phyloP scores from a whole-genome alignment of 805 yeast genomes.

The Yamadazyma sp. region DNA sequence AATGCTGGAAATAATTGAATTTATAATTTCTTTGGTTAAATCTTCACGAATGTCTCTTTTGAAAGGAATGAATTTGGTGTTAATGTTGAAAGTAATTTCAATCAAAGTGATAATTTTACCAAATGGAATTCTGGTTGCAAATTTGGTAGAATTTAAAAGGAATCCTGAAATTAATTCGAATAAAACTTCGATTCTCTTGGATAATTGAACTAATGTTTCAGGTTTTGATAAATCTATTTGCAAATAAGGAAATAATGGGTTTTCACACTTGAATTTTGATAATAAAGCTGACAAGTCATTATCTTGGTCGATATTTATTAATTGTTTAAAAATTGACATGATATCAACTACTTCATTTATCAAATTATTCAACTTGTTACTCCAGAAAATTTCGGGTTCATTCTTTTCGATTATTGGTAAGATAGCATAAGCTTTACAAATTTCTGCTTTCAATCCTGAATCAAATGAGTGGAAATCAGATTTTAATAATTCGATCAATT shows the following conservation, averaged over 20 bases:
- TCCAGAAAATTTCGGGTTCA: slow-evolving; percentile 47
- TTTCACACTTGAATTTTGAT: slow-evolving; percentile 25
- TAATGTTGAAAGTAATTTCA: slow-evolving; percentile 56
- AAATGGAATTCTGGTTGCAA: slow-evolving; percentile 58
- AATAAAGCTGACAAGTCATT: slow-evolving; percentile 40
- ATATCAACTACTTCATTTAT: slow-evolving; percentile 55
- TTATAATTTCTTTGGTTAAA: slow-evolving; percentile 42
- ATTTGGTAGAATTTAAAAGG: slow-evolving; percentile 49
- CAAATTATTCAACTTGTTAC: slow-evolving; percentile 43
- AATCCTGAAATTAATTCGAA: slow-evolving; percentile 38
- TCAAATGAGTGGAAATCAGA: slow-evolving; percentile 27
- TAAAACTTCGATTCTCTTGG: slow-evolving; percentile 49
- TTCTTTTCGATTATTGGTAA: slow-evolving; percentile 56
- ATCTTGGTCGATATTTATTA: slow-evolving; percentile 58
- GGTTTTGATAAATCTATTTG: slow-evolving; percentile 60
- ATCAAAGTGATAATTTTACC: slow-evolving; percentile 51
- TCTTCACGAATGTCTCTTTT: slow-evolving; percentile 59
- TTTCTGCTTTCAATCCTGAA: slow-evolving; percentile 32
- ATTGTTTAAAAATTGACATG: slow-evolving; percentile 53
- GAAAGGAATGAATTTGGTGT: slow-evolving; percentile 52
- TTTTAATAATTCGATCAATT: slow-evolving; percentile 35
- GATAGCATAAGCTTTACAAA: slow-evolving; percentile 51
- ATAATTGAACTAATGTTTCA: slow-evolving; percentile 46
- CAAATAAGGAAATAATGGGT: slow-evolving; percentile 42
- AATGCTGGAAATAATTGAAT: slow-evolving; percentile 39